Percentiles rank a stretch among this genome's conserved stretches.
These are phyloP conservation scores for Fistulina hepatica DNA, from an alignment of 1,284 basidiomycete genomes.

Conservation along the genomic window DNA sequence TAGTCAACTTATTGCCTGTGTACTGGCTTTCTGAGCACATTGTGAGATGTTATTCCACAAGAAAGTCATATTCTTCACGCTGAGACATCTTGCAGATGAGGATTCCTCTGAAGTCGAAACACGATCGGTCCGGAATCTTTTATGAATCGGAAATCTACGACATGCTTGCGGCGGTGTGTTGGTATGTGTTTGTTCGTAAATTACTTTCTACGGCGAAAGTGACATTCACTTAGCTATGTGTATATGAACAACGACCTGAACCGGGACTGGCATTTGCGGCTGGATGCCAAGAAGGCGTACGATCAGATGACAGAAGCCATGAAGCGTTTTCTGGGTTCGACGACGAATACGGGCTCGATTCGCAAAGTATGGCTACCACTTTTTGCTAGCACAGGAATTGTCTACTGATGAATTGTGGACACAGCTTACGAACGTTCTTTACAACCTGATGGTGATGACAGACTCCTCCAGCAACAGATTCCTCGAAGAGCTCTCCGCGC, in stretches of 20 bases:
- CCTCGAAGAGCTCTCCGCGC: constrained; percentile 18
- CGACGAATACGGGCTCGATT: no score
- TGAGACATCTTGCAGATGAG: constrained; percentile 26
- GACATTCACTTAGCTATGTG: constrained; percentile 36
- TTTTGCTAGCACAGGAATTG: constrained; percentile 3
- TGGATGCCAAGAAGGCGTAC: constrained; percentile 32
- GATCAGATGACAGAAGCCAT: constrained; percentile 31
- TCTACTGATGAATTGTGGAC: no score
- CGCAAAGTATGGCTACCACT: constrained; percentile 11
- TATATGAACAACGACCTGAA: constrained; percentile 45
- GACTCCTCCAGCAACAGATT: constrained; percentile 10
- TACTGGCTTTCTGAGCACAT: constrained; percentile 54
- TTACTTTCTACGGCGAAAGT: neutral
- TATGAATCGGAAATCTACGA: constrained; percentile 39
- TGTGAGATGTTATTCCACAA: constrained; percentile 29
- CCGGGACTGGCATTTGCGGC: constrained; percentile 49
- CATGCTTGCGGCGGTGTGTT: constrained; percentile 42
- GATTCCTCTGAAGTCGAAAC: constrained; percentile 48
- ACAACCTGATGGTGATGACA: constrained; percentile 6
- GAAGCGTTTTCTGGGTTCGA: constrained; percentile 28
- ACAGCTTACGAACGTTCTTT: no score
- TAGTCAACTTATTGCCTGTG: constrained; percentile 56
- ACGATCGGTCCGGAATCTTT: constrained; percentile 35
- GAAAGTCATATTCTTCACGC: neutral
- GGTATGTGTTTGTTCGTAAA: constrained; percentile 27